Conservation (phyloP, 73 alveolate species). For the Paramecium sexaurelia region DNA sequence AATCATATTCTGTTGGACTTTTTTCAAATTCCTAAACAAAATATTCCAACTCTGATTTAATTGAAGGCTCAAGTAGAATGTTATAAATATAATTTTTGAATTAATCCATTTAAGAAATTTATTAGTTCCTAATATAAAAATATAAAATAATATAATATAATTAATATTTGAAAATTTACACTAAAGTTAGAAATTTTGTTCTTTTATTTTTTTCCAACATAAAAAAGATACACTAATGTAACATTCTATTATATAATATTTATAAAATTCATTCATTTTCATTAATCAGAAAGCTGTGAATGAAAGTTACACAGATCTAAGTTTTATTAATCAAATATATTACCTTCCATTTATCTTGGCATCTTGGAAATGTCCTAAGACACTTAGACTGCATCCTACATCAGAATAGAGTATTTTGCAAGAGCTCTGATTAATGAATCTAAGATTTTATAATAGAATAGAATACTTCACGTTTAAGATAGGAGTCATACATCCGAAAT, state of each 20-base stretch:
- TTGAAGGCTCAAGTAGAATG: constrained; percentile 7
- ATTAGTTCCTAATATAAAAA: neutral
- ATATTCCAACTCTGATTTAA: neutral
- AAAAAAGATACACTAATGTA: neutral
- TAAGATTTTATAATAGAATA: neutral
- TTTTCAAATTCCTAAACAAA: neutral
- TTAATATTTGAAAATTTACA: neutral
- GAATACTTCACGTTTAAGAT: constrained; percentile 37
- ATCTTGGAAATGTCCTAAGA: constrained; percentile 51
- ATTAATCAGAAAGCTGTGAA: constrained; percentile 58
- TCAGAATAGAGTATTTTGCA: constrained; percentile 40
- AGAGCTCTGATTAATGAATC: constrained; percentile 26
- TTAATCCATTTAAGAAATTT: neutral
- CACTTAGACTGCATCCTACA: constrained; percentile 41
- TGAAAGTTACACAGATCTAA: constrained; percentile 61
- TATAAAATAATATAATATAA: no score
- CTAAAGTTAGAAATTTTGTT: neutral
- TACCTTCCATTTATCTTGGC: constrained; percentile 56
- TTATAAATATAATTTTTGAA: neutral
- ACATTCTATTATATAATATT: neutral
- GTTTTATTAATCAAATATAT: neutral
- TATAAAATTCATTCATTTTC: neutral
- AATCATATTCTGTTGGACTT: neutral
- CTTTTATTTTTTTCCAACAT: neutral
- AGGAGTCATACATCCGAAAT: constrained; percentile 41